Percentiles rank a stretch among this genome's conserved stretches.
Evolutionary conservation across 768 basidiomycete species (phyloP).

Genomic region (Suillus americanus): DNA sequence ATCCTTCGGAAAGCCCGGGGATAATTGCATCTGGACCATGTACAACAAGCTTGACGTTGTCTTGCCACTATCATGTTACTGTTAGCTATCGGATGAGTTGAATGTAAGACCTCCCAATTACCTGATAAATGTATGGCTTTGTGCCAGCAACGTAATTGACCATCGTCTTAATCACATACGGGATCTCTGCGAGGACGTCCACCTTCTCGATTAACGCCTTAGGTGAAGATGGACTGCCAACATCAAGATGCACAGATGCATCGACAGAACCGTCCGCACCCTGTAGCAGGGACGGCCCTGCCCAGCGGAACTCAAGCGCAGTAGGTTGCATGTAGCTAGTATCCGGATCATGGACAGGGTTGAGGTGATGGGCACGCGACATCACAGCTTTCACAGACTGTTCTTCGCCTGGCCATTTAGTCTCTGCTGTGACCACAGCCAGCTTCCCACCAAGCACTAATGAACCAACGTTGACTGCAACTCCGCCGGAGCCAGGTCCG

Average conservation of each 20-base stretch:
- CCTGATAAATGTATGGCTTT: slow-evolving; percentile 95
- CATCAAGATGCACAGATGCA: slow-evolving; percentile 54
- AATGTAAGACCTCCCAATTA: slow-evolving; percentile 26
- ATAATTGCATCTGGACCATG: slow-evolving; percentile 41
- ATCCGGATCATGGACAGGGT: slow-evolving; percentile 63
- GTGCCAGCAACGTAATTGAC: slow-evolving; percentile 92
- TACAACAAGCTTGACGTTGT: slow-evolving; percentile 51
- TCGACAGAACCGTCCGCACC: slow-evolving; percentile 53
- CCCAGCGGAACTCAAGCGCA: slow-evolving; percentile 76
- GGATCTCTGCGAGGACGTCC: slow-evolving; percentile 93
- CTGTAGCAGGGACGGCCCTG: slow-evolving; percentile 58
- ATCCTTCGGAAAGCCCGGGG: slow-evolving; percentile 38
- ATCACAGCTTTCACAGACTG: slow-evolving; percentile 46
- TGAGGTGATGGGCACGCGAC: slow-evolving; percentile 67
- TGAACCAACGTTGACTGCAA: slow-evolving; percentile 82
- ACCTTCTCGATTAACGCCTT: slow-evolving; percentile 89
- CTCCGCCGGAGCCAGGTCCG: slow-evolving; percentile 79
- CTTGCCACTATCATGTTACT: slow-evolving; percentile 47
- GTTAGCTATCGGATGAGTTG: background rate
- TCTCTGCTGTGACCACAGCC: slow-evolving; percentile 75
- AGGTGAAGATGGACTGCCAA: slow-evolving; percentile 57
- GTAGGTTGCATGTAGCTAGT: slow-evolving; percentile 80
- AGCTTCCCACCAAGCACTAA: slow-evolving; percentile 81
- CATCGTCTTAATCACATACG: slow-evolving; percentile 87
- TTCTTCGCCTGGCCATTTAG: slow-evolving; percentile 68